Conservation (phyloP, 1,284 basidiomycete species). For the Ustilago loliicola region DNA sequence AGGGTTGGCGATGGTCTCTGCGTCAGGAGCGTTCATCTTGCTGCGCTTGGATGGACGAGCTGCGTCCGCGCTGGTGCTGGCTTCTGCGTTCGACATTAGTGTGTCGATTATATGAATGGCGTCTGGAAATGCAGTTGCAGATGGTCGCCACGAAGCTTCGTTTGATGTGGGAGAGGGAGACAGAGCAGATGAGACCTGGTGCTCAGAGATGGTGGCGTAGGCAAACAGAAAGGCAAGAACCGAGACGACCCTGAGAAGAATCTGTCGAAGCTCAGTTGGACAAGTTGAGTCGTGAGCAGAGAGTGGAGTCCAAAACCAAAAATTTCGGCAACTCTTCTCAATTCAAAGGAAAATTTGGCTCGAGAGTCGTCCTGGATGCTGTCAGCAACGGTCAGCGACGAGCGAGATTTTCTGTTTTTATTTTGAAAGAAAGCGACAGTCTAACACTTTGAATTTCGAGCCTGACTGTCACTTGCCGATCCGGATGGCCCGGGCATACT, state of each 20-base stretch:
- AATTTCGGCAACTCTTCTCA: slow-evolving; percentile 13
- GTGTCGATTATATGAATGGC: background rate
- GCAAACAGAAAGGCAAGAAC: background rate
- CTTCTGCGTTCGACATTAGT: slow-evolving; percentile 34
- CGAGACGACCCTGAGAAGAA: background rate
- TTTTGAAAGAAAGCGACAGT: background rate
- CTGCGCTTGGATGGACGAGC: slow-evolving; percentile 52
- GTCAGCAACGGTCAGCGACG: slow-evolving; percentile 38
- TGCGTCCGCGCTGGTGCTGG: slow-evolving; percentile 39
- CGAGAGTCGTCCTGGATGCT: slow-evolving; percentile 14
- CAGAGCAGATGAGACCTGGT: background rate
- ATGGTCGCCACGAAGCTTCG: background rate
- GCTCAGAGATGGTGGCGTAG: background rate
- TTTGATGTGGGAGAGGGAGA: background rate
- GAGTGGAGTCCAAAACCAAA: slow-evolving; percentile 17
- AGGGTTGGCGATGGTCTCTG: slow-evolving; percentile 56
- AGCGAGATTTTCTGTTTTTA: background rate
- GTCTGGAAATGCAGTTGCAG: background rate
- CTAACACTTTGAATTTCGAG: background rate
- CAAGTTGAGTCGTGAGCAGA: background rate
- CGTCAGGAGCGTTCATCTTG: slow-evolving; percentile 44
- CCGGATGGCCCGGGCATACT: slow-evolving; percentile 43
- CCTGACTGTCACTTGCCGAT: slow-evolving; percentile 11
- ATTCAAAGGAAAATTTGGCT: slow-evolving; percentile 27
- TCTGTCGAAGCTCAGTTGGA: slow-evolving; percentile 6